phyloP scores from a whole-genome alignment of 441 rosid species.

The Gossypium armourianum region DNA sequence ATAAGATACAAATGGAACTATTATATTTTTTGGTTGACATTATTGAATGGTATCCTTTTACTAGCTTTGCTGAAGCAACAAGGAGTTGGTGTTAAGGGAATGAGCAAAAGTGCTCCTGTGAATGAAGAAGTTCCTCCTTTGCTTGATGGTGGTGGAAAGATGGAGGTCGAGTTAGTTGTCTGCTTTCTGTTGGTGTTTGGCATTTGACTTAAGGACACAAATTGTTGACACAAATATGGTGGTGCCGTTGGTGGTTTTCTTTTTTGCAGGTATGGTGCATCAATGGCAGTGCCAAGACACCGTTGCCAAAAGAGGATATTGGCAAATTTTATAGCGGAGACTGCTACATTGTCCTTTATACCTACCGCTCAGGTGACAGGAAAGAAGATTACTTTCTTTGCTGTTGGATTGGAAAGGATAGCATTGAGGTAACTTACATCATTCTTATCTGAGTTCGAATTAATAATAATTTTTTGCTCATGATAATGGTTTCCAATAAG shows the following conservation, averaged over 20 bases:
- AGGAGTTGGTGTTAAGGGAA: conserved; percentile 84
- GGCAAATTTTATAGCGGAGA: conserved; percentile 94
- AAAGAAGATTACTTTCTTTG: conserved; percentile 84
- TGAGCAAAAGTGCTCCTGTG: conserved; percentile 58
- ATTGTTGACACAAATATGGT: conserved; percentile 2
- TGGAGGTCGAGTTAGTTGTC: conserved; percentile 56
- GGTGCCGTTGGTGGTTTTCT: background rate
- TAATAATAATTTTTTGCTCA: background rate
- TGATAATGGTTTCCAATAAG: background rate
- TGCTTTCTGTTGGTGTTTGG: conserved; percentile 16
- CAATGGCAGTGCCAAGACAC: conserved; percentile 73
- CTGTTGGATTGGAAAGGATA: conserved; percentile 83
- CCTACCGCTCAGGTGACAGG: conserved; percentile 85
- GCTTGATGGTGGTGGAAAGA: conserved; percentile 93
- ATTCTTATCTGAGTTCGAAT: conserved; percentile 11
- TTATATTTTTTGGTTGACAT: conserved; percentile 11
- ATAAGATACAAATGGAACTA: conserved; percentile 14
- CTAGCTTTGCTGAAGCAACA: conserved; percentile 95
- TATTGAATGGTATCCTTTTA: conserved; percentile 22
- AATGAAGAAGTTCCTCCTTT: conserved; percentile 89
- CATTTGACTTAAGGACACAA: conserved; percentile 10
- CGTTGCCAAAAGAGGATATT: conserved; percentile 66
- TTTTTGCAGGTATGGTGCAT: conserved; percentile 69
- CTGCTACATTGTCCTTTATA: conserved; percentile 83
- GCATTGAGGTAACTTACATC: conserved; percentile 55